Percentiles rank a stretch among this genome's conserved stretches.
These are phyloP conservation scores for Monotropa hypopitys DNA, from an alignment of 179 eudicot genomes.

Conservation along the genomic window DNA sequence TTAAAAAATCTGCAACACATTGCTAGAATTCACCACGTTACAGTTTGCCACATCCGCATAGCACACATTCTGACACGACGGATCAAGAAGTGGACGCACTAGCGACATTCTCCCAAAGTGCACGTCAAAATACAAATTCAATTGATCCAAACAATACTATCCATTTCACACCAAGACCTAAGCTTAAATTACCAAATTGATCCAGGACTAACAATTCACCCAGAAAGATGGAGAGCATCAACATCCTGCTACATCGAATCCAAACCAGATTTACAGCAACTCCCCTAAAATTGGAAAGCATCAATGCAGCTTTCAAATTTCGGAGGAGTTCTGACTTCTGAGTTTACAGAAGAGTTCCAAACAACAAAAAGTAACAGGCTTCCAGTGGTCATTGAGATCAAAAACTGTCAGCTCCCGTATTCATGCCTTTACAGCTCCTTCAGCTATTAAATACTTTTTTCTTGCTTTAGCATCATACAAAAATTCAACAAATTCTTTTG, in stretches of 20 bases:
- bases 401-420: background rate
- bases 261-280: background rate
- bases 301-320: background rate
- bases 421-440: background rate
- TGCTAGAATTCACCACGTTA: no score
- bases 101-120: background rate
- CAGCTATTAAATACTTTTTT: background rate
- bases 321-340: background rate
- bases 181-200: background rate
- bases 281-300: background rate
- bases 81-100: no score
- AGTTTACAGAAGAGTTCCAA: background rate
- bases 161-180: background rate
- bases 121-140: background rate
- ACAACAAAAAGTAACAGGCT: background rate
- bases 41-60: background rate
- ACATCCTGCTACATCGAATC: background rate
- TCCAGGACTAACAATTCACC: background rate
- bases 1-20: background rate
- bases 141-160: background rate
- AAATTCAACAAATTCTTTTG: background rate
- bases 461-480: background rate
- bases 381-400: background rate
- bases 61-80: background rate
- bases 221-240: background rate